phyloP scores from a whole-genome alignment of 148 eudicot genomes.

The Amaranthus palmeri region DNA sequence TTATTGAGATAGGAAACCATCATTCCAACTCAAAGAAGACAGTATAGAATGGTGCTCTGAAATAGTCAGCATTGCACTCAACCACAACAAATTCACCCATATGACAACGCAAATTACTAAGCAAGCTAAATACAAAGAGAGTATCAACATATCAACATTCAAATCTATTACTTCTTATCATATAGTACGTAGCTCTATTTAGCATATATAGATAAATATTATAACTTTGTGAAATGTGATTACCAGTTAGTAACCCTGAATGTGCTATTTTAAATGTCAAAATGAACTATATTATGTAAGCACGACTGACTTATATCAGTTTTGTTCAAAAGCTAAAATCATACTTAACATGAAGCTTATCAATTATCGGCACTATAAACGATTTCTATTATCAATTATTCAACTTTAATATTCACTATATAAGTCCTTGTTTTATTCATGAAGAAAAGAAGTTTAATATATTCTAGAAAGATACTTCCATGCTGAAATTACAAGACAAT shows the following conservation, averaged over 20 bases:
- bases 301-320: slow-evolving; percentile 13
- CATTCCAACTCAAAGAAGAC: background rate
- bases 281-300: background rate
- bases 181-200: background rate
- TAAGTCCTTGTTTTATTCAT: too few species aligned
- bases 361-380: too few species aligned
- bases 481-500: background rate
- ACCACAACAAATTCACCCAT: background rate
- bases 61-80: background rate
- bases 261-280: background rate
- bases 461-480: background rate
- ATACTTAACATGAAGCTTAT: too few species aligned
- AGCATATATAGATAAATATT: background rate
- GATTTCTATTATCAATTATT: too few species aligned
- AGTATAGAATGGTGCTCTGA: background rate
- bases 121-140: background rate
- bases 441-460: too few species aligned
- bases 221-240: background rate
- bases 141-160: background rate
- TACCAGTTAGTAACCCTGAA: background rate
- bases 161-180: background rate
- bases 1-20: background rate
- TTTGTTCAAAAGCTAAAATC: background rate
- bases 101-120: background rate
- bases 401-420: too few species aligned